A percentile compares a stretch with the other conserved stretches of the same genome.
phyloP scores from a whole-genome alignment of 108 stramenopile species.

The Fistulifera solaris region DNA sequence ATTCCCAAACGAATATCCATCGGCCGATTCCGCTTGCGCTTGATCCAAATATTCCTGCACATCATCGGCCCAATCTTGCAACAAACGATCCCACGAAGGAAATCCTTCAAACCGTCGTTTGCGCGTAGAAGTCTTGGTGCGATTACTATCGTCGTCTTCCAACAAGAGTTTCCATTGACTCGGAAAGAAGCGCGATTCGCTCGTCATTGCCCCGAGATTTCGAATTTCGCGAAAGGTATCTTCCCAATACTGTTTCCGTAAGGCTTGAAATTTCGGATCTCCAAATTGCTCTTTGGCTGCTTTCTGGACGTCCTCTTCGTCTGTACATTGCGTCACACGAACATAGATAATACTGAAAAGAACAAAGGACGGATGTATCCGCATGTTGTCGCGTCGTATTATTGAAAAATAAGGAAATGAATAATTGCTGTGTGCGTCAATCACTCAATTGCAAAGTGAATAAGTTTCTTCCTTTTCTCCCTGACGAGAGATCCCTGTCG shows the following conservation, averaged over 20 bases:
- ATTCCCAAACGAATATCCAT: constrained; percentile 30
- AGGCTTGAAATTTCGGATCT: too few relatives aligned
- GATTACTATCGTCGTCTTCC: constrained; percentile 13
- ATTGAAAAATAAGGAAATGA: too few relatives aligned
- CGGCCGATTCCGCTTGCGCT: constrained; percentile 25
- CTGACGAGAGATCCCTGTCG: too few relatives aligned
- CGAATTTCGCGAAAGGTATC: constrained; percentile 50
- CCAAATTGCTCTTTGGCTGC: too few relatives aligned
- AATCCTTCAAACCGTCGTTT: constrained; percentile 63
- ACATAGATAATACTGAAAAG: too few relatives aligned
- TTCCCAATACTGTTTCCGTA: constrained; percentile 32
- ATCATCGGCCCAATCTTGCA: constrained; percentile 75
- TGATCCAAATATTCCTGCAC: constrained; percentile 48
- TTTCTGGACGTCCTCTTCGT: too few relatives aligned
- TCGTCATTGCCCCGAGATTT: constrained; percentile 13
- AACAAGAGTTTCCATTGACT: constrained; percentile 44
- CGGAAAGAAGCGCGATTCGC: constrained; percentile 9
- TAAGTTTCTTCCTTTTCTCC: too few relatives aligned
- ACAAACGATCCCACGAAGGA: constrained; percentile 57
- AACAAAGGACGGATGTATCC: too few relatives aligned
- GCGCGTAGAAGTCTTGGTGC: constrained; percentile 1
- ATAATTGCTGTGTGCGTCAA: too few relatives aligned
- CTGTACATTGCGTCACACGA: too few relatives aligned
- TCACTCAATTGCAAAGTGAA: too few relatives aligned
- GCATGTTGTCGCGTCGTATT: too few relatives aligned